phyloP scores from a whole-genome alignment of 2,329 filamentous ascomycete species.

The Fusarium brachygibbosum region DNA sequence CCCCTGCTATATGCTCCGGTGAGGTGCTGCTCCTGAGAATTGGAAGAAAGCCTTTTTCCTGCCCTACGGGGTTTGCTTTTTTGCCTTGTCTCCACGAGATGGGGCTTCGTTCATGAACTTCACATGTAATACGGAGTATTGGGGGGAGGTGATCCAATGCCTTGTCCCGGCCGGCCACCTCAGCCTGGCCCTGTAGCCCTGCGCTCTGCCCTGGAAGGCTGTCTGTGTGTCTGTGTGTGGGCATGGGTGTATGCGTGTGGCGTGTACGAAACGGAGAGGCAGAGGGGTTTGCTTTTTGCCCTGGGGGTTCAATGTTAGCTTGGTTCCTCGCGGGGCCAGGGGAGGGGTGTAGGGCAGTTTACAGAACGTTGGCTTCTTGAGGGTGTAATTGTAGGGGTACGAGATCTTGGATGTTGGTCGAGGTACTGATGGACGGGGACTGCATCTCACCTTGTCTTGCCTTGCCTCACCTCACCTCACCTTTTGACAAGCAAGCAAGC shows the following conservation, averaged over 20 bases:
- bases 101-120: neutral
- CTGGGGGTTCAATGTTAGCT: neutral
- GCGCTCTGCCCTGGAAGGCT: conserved; percentile 42
- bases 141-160: conserved; percentile 1
- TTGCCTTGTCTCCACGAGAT: conserved; percentile 10
- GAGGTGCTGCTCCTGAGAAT: conserved; percentile 18
- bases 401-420: conserved; percentile 16
- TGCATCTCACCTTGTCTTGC: neutral
- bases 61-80: conserved; percentile 29
- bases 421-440: conserved; percentile 12
- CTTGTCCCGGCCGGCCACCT: conserved; percentile 1
- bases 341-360: conserved; percentile 37
- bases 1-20: conserved; percentile 11
- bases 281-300: neutral
- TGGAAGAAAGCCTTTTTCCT: conserved; percentile 16
- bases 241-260: neutral
- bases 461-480: conserved; percentile 20
- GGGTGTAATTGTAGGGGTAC: conserved; percentile 22
- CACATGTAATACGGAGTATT: neutral
- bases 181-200: conserved; percentile 35
- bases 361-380: neutral
- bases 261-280: conserved; percentile 8
- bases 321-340: conserved; percentile 26
- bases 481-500: neutral
- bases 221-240: neutral